Evolutionary conservation across 75 land plant genomes (phyloP).

Genomic region (Larix kaempferi): DNA sequence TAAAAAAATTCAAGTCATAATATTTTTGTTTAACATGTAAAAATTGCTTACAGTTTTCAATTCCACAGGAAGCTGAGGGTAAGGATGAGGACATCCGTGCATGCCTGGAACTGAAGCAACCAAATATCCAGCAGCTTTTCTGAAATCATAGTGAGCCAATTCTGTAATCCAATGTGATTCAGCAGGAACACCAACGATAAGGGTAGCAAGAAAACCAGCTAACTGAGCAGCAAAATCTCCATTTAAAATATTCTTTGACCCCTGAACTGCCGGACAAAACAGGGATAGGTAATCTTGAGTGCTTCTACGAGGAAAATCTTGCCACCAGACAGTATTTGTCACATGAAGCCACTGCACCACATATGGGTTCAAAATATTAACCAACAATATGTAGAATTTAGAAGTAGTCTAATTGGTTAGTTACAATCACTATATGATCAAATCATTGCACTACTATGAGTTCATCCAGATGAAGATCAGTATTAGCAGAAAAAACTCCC

Average conservation of each 20-base stretch:
- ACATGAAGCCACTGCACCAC: conserved; percentile 67
- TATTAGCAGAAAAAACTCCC: background rate
- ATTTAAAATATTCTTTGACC: conserved; percentile 6
- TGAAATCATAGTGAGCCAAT: conserved; percentile 64
- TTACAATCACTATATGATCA: background rate
- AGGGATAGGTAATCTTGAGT: conserved; percentile 51
- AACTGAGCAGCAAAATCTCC: conserved; percentile 80
- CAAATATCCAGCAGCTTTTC: conserved; percentile 45
- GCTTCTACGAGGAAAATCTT: conserved; percentile 72
- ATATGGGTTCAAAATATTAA: conserved; percentile 1
- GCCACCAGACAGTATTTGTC: conserved; percentile 94
- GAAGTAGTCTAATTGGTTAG: background rate
- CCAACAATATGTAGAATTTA: background rate
- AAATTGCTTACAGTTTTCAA: conserved; percentile 27
- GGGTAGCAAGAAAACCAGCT: conserved; percentile 66
- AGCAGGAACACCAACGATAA: conserved; percentile 62
- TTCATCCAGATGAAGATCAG: background rate
- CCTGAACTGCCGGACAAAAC: conserved; percentile 17
- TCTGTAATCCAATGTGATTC: conserved; percentile 73
- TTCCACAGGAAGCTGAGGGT: background rate
- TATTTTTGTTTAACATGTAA: background rate
- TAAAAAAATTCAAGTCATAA: no score
- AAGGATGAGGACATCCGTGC: conserved; percentile 20
- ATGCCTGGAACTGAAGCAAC: conserved; percentile 81
- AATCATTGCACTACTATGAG: background rate